Evolutionary conservation across 345 rosid genomes (phyloP).

Genomic region (Hibiscus tridactylites): DNA sequence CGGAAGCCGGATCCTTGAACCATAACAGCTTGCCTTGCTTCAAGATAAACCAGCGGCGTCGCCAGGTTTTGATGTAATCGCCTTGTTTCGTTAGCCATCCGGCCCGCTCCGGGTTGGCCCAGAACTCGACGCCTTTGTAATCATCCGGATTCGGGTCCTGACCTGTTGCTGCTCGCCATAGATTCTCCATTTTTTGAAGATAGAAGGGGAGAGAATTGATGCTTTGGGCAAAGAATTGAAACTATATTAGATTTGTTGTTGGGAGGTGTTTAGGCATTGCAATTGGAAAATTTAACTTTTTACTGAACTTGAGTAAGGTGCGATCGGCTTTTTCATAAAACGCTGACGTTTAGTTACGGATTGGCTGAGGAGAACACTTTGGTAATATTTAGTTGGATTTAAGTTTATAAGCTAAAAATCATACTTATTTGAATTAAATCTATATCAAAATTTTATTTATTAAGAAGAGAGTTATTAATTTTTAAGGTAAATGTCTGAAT

Average conservation of each 20-base stretch:
- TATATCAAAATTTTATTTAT: no score
- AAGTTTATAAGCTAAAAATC: not conserved
- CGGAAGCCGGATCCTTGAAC: conserved; percentile 56
- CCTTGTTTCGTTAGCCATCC: conserved; percentile 83
- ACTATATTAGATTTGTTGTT: not conserved
- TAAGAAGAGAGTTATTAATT: no score
- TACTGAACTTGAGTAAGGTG: not conserved
- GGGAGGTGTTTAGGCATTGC: not conserved
- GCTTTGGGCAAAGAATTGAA: not conserved
- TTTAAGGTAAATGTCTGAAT: no score
- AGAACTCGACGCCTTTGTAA: conserved; percentile 56
- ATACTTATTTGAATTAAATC: no score
- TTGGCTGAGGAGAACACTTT: not conserved
- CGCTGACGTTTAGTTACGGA: not conserved
- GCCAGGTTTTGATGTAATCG: conserved; percentile 82
- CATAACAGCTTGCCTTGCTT: conserved; percentile 78
- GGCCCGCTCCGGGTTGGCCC: conserved; percentile 62
- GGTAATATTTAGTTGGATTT: no score
- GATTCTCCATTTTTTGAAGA: conserved; percentile 25
- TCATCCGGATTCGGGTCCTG: conserved; percentile 52
- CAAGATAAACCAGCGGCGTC: conserved; percentile 79
- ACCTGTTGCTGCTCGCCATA: not conserved
- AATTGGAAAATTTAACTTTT: not conserved
- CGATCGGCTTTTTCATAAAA: not conserved
- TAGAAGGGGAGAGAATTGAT: not conserved